phyloP scores from a whole-genome alignment of 371 early-diverging fungal species.

The Mortierella sp. region DNA sequence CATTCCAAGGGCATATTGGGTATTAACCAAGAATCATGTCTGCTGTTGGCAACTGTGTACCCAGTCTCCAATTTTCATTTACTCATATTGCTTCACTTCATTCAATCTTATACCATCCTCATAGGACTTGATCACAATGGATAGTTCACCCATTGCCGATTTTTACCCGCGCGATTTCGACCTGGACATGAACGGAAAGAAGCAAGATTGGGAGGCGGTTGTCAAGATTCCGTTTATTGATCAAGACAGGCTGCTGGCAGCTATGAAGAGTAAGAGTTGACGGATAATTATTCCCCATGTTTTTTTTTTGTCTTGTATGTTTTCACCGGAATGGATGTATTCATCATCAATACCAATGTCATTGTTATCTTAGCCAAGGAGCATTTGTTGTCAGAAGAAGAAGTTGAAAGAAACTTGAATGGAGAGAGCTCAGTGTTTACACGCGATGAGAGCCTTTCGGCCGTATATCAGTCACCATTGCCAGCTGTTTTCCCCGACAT shows the following conservation, averaged over 20 bases:
- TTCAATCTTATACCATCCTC: no score
- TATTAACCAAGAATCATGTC: constrained; percentile 23
- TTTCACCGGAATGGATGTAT: background rate
- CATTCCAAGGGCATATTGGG: constrained; percentile 82
- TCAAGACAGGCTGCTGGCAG: constrained; percentile 81
- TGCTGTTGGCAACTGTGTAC: background rate
- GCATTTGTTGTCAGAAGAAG: constrained; percentile 73
- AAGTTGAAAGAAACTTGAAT: constrained; percentile 67
- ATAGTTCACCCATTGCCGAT: constrained; percentile 87
- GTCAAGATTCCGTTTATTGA: constrained; percentile 96
- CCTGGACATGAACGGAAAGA: constrained; percentile 98
- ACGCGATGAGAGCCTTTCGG: constrained; percentile 58
- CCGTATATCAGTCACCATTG: constrained; percentile 70
- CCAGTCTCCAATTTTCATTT: background rate
- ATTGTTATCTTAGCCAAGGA: constrained; percentile 58
- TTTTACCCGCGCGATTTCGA: constrained; percentile 94
- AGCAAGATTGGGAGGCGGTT: constrained; percentile 98
- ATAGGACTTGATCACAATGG: constrained; percentile 86
- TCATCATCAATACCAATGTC: background rate
- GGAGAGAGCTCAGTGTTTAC: constrained; percentile 76
- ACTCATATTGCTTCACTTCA: no score
- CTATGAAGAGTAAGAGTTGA: constrained; percentile 67
- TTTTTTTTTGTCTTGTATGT: no score
- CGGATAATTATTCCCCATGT: background rate
- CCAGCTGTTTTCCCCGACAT: constrained; percentile 76